These are phyloP conservation scores for Solanum pimpinellifolium DNA, from an alignment of 257 asterid genomes.

Conservation along the genomic window DNA sequence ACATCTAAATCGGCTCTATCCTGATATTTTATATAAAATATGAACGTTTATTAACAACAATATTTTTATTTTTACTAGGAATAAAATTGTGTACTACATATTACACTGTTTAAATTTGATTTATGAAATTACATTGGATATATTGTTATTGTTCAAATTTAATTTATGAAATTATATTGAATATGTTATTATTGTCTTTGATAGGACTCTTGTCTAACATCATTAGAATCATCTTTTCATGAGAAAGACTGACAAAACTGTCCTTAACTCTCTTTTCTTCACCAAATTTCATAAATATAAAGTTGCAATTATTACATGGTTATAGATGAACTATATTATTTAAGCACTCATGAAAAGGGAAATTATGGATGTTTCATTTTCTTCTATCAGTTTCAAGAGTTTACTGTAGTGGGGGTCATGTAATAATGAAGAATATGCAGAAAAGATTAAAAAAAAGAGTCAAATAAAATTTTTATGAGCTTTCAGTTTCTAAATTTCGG, in stretches of 20 bases:
- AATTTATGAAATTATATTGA: too few relatives aligned
- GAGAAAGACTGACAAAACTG: background rate
- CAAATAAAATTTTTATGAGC: background rate
- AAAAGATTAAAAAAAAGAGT: background rate
- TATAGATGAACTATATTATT: background rate
- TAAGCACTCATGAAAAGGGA: background rate
- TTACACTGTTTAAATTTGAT: fast-evolving
- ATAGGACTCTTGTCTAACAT: background rate
- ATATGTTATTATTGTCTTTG: too few relatives aligned
- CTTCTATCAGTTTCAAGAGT: background rate
- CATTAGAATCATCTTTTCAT: background rate
- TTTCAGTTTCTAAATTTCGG: background rate
- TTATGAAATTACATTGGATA: background rate
- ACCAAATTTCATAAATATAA: background rate
- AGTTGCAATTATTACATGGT: background rate
- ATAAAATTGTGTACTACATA: background rate
- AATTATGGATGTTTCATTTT: background rate
- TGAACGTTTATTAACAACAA: fast-evolving
- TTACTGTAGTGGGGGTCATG: background rate
- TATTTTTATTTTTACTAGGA: background rate
- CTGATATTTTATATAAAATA: background rate
- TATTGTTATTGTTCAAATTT: background rate
- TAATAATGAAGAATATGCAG: background rate
- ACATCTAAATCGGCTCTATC: background rate
- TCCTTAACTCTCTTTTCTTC: background rate